Evolutionary conservation across 257 asterid species (phyloP), one percentile per base, ranked within the genome.

Genomic region (Penstemon davidsonii): DNA sequence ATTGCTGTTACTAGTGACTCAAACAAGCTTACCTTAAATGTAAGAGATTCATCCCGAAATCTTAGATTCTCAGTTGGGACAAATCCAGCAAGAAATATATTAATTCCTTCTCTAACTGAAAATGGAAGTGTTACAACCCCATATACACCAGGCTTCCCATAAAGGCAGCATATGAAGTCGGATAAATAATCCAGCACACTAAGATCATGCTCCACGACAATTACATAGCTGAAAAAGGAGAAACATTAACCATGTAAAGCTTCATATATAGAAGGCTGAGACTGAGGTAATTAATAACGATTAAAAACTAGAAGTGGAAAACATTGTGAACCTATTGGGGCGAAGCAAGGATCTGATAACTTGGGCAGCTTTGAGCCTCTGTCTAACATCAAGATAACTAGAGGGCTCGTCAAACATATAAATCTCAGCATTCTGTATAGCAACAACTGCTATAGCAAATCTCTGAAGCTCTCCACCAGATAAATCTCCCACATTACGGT

Each of bases 381-480:
- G 99, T 72, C 74, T 91, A 76, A 94, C 99, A 80, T 94, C 99
- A 77, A 94, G 96, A 76, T 94, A 94, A 87, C 99, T 94, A 8
- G 99, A 94, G 19, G 99, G 99, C 79, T 94, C 99, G 75, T 94
- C 99, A 82, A 94, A 94, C 99, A 94, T 94, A 80, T 83, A 94
- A 72, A 94, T 94, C 81, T 94, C 97, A 1, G 99, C 99, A 86
- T 83, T 84, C 80, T 94, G 99, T 64, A 94, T 75, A 15, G 91
- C 88, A 56, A 94, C 96, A 74, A 88, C 97, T 55, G 97, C 97
- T 52, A 94, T 94, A 57, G 99, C 99, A 87, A 88, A 93, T 71
- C 98, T 81, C 83, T 93, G 98, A 74, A 93, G 98, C 92, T 93
- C 97, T 50, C 97, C 97, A 74, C 98, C 98, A 70, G 98, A 93